Evolutionary conservation across 78 protist genomes (phyloP).

Genomic region (Dictyostelium discoideum): dicty_2.7 NC_007091.3:4966501-4967000

Average conservation of each 20-base stretch:
- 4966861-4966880: background rate
- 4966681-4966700: background rate
- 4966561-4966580: conserved; percentile 71
- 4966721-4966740: background rate
- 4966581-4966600: conserved; percentile 50
- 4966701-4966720: background rate
- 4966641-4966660: background rate
- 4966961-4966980: conserved; percentile 7
- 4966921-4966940: conserved; percentile 24
- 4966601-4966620: background rate
- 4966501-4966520: conserved; percentile 68
- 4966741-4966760: conserved; percentile 13
- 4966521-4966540: conserved; percentile 73
- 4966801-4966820: background rate
- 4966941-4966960: background rate
- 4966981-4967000: background rate
- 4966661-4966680: conserved; percentile 35
- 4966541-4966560: conserved; percentile 78
- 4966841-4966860: conserved; percentile 22
- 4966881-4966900: background rate
- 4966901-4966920: conserved; percentile 35
- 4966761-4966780: background rate
- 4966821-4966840: background rate
- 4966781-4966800: background rate
- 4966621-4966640: background rate